Base-by-base conservation (phyloP, 208 protist species). In the Endotrypanum monterogeii region DNA sequence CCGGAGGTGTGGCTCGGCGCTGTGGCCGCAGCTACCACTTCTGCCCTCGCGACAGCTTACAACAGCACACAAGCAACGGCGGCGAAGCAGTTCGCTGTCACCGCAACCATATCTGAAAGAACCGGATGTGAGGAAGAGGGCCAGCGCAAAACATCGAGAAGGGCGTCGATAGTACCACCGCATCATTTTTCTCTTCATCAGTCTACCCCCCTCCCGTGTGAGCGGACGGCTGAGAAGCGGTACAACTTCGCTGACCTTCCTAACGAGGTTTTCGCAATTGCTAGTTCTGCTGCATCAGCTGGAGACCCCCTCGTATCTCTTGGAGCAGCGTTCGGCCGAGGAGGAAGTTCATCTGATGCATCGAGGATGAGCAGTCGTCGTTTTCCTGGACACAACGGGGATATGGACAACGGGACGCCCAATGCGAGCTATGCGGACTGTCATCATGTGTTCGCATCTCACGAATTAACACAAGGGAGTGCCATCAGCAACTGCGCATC, bases 1-100 rank as follows among this genome's bases (percentile, higher is more conserved):
- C 80, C 75, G 0, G 75, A 73, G 41, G 48, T 12, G 23, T 84
- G 80, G 80, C 74, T 81, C 12, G 54, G 74, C 28, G 61, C 73
- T 2, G 75, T 81, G 30, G 75, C 71, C n/a, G 72, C 63, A 52
- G 67, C 71, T 0, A 60, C 44, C 0, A 28, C 44, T 20, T 51
- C 35, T 16, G 54, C 54, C 14, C 67, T 61, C 58, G 58, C 25
- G n/a, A n/a, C 46, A 71, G 28, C 73, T 23, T 8, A 48, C 4
- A 23, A 23, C 7, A 20, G 11, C 28, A 12, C 20, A n/a, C 44
- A 14, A 39, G 63, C 63, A n/a, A 23, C 41, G 51, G 63, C 25
- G 18, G 46, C 44, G 20, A 11, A 9, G 5, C 6, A 30, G 23
- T 39, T 44, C 37, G n/a, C 14, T 68, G 35, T 16, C n/a, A 68